phyloP scores from a whole-genome alignment of 129 eudicot species.

The Deinandra increscens region DNA sequence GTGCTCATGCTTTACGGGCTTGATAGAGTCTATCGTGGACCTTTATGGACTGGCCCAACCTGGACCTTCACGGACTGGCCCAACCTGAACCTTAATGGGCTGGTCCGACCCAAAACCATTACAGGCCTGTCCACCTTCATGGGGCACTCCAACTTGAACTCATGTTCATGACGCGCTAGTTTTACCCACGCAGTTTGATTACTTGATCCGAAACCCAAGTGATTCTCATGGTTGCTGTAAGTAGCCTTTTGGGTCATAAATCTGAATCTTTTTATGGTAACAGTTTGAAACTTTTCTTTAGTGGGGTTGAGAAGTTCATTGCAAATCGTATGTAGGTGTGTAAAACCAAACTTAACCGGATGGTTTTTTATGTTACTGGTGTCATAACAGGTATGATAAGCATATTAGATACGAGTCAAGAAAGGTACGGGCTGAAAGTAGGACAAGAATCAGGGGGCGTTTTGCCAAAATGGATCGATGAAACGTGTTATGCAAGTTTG shows the following conservation, averaged over 20 bases:
- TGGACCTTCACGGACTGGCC: not conserved
- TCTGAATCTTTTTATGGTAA: too few species aligned
- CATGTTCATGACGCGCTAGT: too few species aligned
- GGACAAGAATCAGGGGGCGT: constrained; percentile 85
- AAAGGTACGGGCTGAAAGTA: constrained; percentile 82
- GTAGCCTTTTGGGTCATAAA: too few species aligned
- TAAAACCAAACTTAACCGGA: not conserved
- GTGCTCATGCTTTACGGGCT: not conserved
- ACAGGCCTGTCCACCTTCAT: too few species aligned
- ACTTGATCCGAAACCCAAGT: too few species aligned
- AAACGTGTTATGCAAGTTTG: not conserved
- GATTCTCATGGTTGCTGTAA: too few species aligned
- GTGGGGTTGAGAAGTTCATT: not conserved
- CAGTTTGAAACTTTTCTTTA: too few species aligned
- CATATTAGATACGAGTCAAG: constrained; percentile 91
- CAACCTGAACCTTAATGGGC: not conserved
- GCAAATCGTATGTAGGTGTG: not conserved
- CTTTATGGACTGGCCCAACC: not conserved
- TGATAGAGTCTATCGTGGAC: too few species aligned
- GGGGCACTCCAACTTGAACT: too few species aligned
- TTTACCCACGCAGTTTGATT: too few species aligned
- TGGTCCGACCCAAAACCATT: too few species aligned
- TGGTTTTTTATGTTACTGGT: not conserved
- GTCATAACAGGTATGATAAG: constrained; percentile 71
- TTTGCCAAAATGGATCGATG: constrained; percentile 75